Conservation (phyloP, 257 asterid species). For the Vinca minor region DNA sequence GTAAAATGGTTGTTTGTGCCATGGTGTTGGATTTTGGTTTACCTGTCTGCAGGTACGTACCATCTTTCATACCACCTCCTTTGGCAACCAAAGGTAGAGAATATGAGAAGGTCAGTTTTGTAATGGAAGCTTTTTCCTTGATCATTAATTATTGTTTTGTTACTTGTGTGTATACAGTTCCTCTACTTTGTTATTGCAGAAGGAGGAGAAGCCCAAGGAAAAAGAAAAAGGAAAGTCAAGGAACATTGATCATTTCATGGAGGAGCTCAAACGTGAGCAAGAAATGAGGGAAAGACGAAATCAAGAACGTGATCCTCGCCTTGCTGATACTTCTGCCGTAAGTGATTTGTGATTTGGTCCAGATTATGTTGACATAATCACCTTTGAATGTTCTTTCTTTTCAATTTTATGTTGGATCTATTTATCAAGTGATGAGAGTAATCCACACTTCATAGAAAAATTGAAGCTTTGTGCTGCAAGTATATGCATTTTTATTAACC, state of each 20-base stretch:
- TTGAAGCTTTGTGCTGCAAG: no score
- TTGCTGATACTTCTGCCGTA: slow-evolving; percentile 57
- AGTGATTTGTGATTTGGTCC: no score
- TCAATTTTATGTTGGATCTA: neutral
- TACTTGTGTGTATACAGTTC: slow-evolving; percentile 15
- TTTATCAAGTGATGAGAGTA: neutral
- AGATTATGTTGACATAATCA: no score
- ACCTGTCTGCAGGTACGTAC: slow-evolving; percentile 85
- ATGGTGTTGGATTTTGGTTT: slow-evolving; percentile 46
- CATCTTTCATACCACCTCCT: slow-evolving; percentile 91
- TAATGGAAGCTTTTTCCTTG: slow-evolving; percentile 9
- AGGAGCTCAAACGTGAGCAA: slow-evolving; percentile 89
- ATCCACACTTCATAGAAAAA: neutral
- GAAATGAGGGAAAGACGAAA: slow-evolving; percentile 88
- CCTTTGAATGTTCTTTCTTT: neutral
- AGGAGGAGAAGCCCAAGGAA: slow-evolving; percentile 83
- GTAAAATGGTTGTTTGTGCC: slow-evolving; percentile 25
- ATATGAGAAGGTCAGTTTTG: slow-evolving; percentile 55
- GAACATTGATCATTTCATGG: slow-evolving; percentile 92
- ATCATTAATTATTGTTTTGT: slow-evolving; percentile 3
- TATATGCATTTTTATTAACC: no score
- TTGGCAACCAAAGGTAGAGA: slow-evolving; percentile 81
- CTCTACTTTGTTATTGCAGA: slow-evolving; percentile 34
- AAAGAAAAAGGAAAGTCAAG: slow-evolving; percentile 72
- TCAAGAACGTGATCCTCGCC: slow-evolving; percentile 79